phyloP scores from a whole-genome alignment of 2,329 filamentous ascomycete genomes.

The Penicillium crustosum region DNA sequence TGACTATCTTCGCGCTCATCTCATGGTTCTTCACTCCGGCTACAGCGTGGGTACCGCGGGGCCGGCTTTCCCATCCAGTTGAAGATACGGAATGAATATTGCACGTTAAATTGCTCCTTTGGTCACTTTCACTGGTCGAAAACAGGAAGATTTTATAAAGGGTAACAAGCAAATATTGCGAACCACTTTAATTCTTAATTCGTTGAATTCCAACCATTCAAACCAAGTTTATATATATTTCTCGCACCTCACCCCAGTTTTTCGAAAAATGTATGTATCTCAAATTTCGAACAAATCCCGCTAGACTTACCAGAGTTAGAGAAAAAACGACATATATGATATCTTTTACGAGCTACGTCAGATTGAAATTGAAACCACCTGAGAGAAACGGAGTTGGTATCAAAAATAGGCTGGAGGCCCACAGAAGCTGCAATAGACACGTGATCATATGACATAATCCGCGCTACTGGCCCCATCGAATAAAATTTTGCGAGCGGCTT shows the following conservation, averaged over 20 bases:
- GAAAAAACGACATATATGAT: too few relatives aligned
- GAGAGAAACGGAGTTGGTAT: background rate
- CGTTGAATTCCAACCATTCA: background rate
- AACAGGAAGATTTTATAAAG: background rate
- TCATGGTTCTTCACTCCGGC: background rate
- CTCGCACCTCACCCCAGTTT: background rate
- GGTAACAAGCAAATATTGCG: background rate
- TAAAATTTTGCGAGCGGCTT: conserved; percentile 12
- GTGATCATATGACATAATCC: conserved; percentile 7
- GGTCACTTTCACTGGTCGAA: background rate
- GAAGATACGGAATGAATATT: background rate
- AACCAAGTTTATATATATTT: background rate
- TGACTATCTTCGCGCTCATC: background rate
- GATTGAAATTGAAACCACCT: background rate
- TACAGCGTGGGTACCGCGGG: background rate
- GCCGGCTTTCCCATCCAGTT: background rate
- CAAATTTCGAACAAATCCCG: background rate
- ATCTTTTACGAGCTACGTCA: too few relatives aligned
- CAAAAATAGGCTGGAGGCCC: background rate
- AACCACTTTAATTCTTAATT: background rate
- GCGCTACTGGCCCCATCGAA: conserved; percentile 2
- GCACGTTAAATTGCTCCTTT: background rate
- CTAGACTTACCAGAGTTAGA: too few relatives aligned
- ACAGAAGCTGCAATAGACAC: background rate
- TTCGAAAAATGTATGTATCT: background rate